Conservation (phyloP, 1,284 basidiomycete genomes). For the Tranzscheliella williamsii region DNA sequence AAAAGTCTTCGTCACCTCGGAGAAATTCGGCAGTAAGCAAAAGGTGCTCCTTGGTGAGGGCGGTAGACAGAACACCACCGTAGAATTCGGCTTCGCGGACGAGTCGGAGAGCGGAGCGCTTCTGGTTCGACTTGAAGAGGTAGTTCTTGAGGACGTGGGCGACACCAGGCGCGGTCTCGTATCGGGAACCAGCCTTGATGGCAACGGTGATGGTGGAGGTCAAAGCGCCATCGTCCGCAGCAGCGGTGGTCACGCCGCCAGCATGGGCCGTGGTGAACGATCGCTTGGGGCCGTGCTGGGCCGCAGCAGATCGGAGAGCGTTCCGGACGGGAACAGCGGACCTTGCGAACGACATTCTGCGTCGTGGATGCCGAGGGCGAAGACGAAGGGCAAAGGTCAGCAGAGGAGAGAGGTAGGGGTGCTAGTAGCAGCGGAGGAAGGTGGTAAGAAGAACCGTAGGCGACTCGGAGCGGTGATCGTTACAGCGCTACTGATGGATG, state of each 20-base stretch:
- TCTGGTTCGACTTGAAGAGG: constrained; percentile 58
- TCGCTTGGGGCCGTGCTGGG: constrained; percentile 17
- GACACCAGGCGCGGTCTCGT: constrained; percentile 49
- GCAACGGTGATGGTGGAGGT: constrained; percentile 56
- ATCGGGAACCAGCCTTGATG: constrained; percentile 51
- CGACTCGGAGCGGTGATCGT: no score
- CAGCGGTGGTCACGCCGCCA: constrained; percentile 38
- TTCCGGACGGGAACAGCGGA: constrained; percentile 37
- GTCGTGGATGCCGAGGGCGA: no score
- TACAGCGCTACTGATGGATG: no score
- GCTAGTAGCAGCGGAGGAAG: no score
- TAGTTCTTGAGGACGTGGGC: constrained; percentile 53
- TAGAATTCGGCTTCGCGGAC: constrained; percentile 91
- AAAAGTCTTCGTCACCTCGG: constrained; percentile 76
- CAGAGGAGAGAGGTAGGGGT: no score
- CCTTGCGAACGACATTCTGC: constrained; percentile 35
- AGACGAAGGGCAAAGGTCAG: no score
- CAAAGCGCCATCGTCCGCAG: constrained; percentile 47
- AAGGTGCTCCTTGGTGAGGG: constrained; percentile 85
- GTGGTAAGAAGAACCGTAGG: no score
- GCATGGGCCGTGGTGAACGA: constrained; percentile 46
- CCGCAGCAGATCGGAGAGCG: constrained; percentile 25
- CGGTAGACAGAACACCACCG: constrained; percentile 87
- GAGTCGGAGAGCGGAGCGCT: constrained; percentile 83
- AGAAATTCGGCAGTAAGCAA: constrained; percentile 92